Percentiles rank a stretch among this genome's conserved stretches.
Conservation (phyloP, 2,329 filamentous ascomycete species). For the Diaporthe aspalathi region DNA sequence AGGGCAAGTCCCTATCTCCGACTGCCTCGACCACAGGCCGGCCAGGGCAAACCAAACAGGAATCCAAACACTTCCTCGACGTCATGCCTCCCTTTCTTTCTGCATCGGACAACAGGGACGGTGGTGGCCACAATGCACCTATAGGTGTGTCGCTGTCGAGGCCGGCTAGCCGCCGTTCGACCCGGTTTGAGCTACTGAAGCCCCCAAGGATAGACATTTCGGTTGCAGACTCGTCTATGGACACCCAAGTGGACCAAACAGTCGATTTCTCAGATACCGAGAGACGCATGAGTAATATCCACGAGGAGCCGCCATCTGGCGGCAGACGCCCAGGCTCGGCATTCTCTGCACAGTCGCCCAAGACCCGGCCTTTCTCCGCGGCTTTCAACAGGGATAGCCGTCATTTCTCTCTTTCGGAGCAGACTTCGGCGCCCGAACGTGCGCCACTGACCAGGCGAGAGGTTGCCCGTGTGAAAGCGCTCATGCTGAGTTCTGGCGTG, state of each 20-base stretch:
- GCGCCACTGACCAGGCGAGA: slow-evolving; percentile 74
- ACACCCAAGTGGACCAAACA: slow-evolving; percentile 43
- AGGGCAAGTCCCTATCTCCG: slow-evolving; percentile 40
- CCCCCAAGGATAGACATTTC: slow-evolving; percentile 62
- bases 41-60: slow-evolving; percentile 47
- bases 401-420: slow-evolving; percentile 65
- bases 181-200: slow-evolving; percentile 61
- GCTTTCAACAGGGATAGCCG: slow-evolving; percentile 44
- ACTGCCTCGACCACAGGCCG: slow-evolving; percentile 51
- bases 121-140: slow-evolving; percentile 36
- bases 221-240: slow-evolving; percentile 48
- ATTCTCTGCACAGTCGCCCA: slow-evolving; percentile 40
- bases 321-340: slow-evolving; percentile 53
- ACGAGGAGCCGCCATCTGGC: slow-evolving; percentile 47
- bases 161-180: slow-evolving; percentile 54
- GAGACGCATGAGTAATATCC: slow-evolving; percentile 46
- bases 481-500: slow-evolving; percentile 87
- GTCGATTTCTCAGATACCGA: slow-evolving; percentile 55
- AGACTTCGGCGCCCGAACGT: slow-evolving; percentile 51
- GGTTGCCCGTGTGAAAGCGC: slow-evolving; percentile 79
- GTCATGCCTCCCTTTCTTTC: slow-evolving; percentile 63
- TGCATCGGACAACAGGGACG: slow-evolving; percentile 46
- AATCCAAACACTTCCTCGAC: slow-evolving; percentile 61
- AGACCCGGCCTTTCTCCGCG: slow-evolving; percentile 40
- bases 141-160: slow-evolving; percentile 44